These are phyloP conservation scores for Verticillium zaregamsianum DNA, from an alignment of 2,329 filamentous ascomycete genomes.

Conservation along the genomic window DNA sequence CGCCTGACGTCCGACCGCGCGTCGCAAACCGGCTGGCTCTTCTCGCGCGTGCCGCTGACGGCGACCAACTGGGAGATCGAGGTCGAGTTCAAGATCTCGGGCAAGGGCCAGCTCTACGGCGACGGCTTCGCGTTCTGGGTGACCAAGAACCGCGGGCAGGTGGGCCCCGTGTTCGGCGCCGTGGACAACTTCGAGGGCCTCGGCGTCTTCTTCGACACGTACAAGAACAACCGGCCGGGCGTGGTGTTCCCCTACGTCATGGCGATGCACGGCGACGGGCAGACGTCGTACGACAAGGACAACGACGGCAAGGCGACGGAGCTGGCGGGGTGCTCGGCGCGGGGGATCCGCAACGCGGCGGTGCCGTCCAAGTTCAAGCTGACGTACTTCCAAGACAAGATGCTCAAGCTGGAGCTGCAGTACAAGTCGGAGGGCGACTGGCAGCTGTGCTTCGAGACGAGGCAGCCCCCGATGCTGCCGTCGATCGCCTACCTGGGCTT, in stretches of 20 bases:
- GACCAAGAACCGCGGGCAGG: slow-evolving; percentile 81
- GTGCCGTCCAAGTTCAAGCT: slow-evolving; percentile 81
- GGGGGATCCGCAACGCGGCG: slow-evolving; percentile 77
- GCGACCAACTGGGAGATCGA: slow-evolving; percentile 99
- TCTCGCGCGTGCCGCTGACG: slow-evolving; percentile 88
- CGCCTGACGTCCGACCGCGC: slow-evolving; percentile 86
- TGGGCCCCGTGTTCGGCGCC: slow-evolving; percentile 83
- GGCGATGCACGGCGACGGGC: slow-evolving; percentile 94
- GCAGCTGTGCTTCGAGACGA: slow-evolving; percentile 81
- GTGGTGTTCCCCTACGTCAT: slow-evolving; percentile 96
- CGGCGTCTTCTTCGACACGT: slow-evolving; percentile 95
- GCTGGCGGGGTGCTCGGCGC: slow-evolving; percentile 89
- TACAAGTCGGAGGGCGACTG: slow-evolving; percentile 90
- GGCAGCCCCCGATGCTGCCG: slow-evolving; percentile 71
- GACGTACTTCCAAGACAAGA: slow-evolving; percentile 96
- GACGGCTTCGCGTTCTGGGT: slow-evolving; percentile 98
- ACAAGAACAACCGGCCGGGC: slow-evolving; percentile 98
- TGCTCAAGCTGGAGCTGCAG: slow-evolving; percentile 83
- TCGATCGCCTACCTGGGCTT: slow-evolving; percentile 71
- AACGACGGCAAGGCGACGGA: slow-evolving; percentile 94
- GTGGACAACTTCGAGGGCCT: slow-evolving; percentile 88
- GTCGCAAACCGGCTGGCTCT: slow-evolving; percentile 90
- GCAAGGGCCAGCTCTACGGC: slow-evolving; percentile 84
- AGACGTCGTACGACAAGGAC: slow-evolving; percentile 84
- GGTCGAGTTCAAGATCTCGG: slow-evolving; percentile 91